phyloP scores from a whole-genome alignment of 805 yeast genomes.

The Barnettozyma sp. region DNA sequence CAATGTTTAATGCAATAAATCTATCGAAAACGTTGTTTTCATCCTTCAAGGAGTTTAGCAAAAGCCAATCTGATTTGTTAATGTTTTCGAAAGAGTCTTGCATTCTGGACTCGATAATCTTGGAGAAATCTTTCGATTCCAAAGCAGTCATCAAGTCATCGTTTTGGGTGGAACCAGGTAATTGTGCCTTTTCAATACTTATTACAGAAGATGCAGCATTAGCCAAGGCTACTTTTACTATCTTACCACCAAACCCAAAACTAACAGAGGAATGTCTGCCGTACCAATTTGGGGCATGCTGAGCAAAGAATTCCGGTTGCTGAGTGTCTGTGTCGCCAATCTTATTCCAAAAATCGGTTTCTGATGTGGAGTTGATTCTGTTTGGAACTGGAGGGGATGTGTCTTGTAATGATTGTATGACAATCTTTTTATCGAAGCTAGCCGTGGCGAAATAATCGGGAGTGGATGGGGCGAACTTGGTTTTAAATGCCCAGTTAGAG shows the following conservation, averaged over 20 bases:
- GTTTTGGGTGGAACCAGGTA: conserved; percentile 31
- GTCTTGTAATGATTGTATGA: conserved; percentile 84
- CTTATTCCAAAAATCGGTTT: conserved; percentile 82
- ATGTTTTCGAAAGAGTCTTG: conserved; percentile 31
- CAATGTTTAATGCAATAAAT: conserved; percentile 30
- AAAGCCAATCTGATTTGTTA: conserved; percentile 58
- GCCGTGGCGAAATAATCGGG: conserved; percentile 90
- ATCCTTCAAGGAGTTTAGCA: conserved; percentile 51
- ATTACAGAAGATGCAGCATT: conserved; percentile 36
- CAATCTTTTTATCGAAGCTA: conserved; percentile 77
- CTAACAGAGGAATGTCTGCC: conserved; percentile 63
- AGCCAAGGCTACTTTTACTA: conserved; percentile 47
- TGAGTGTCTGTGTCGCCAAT: conserved; percentile 60
- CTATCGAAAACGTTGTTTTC: conserved; percentile 43
- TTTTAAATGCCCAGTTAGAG: conserved; percentile 89
- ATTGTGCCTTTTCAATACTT: conserved; percentile 34
- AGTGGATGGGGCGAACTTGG: conserved; percentile 77
- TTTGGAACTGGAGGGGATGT: conserved; percentile 52
- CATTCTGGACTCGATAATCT: conserved; percentile 50
- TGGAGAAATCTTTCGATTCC: conserved; percentile 43
- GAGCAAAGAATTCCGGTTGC: conserved; percentile 62
- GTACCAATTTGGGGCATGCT: conserved; percentile 90
- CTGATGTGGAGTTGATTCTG: conserved; percentile 40
- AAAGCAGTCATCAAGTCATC: conserved; percentile 50
- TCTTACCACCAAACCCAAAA: conserved; percentile 93